A percentile compares a stretch with the other conserved stretches of the same genome.
phyloP scores from a whole-genome alignment of 352 stramenopile genomes.

The Globisporangium orthogonon region DNA sequence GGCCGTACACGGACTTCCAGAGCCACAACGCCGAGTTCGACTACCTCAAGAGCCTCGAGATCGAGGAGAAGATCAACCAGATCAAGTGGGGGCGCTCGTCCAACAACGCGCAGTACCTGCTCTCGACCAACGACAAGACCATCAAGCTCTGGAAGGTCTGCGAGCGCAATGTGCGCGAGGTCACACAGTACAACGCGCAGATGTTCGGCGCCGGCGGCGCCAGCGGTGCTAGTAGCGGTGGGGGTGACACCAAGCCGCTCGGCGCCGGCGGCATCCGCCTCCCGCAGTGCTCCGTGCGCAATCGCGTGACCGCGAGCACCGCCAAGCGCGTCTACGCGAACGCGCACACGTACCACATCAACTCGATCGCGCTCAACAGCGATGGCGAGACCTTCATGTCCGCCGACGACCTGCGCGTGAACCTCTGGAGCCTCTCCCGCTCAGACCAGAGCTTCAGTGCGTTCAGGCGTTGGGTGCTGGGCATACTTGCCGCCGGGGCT shows the following conservation, averaged over 20 bases:
- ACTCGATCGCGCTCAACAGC: slow-evolving; percentile 92
- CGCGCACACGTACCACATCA: slow-evolving; percentile 97
- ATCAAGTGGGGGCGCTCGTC: slow-evolving; percentile 92
- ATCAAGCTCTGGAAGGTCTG: slow-evolving; percentile 96
- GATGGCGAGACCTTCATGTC: slow-evolving; percentile 96
- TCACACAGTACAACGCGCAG: slow-evolving; percentile 69
- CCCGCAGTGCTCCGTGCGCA: slow-evolving; percentile 41
- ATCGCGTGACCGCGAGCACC: slow-evolving; percentile 64
- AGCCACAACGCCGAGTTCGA: slow-evolving; percentile 97
- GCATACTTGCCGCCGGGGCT: not conserved
- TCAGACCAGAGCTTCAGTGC: slow-evolving; percentile 89
- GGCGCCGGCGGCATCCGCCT: slow-evolving; percentile 36
- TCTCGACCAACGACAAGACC: slow-evolving; percentile 97
- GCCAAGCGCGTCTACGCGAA: slow-evolving; percentile 89
- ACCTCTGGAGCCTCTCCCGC: slow-evolving; percentile 92
- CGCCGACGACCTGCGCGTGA: slow-evolving; percentile 94
- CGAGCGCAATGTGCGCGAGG: slow-evolving; percentile 67
- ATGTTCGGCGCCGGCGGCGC: slow-evolving; percentile 9
- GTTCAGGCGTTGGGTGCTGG: slow-evolving; percentile 6
- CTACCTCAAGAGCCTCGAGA: slow-evolving; percentile 96
- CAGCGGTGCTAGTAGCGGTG: not conserved
- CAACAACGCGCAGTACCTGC: slow-evolving; percentile 89
- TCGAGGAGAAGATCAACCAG: slow-evolving; percentile 97
- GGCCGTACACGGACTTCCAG: slow-evolving; percentile 92
- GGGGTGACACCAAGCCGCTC: slow-evolving; percentile 14